Conservation (phyloP, 1,139 yeast species). For the Geotrichum aggregatum region DNA sequence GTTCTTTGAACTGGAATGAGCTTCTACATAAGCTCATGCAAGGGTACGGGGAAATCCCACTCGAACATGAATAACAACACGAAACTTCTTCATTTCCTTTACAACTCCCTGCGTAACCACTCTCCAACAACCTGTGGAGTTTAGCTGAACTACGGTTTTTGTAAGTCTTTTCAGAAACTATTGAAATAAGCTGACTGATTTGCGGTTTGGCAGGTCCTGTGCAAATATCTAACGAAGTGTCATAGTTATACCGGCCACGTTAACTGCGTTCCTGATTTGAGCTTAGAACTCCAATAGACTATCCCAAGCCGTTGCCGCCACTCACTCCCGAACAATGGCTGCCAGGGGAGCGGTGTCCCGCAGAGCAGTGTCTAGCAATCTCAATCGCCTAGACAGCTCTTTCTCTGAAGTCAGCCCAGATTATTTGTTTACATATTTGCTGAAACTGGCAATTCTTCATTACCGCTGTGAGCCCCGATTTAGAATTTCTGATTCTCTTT, state of each 20-base stretch:
- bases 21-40: too few species aligned
- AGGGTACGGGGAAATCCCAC: too few species aligned
- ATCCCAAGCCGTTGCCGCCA: not conserved
- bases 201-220: too few species aligned
- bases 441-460: constrained; percentile 36
- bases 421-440: constrained; percentile 34
- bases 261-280: not conserved
- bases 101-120: too few species aligned
- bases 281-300: not conserved
- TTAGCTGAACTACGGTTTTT: too few species aligned
- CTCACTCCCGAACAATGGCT: constrained; percentile 3
- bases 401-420: constrained; percentile 29
- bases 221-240: not conserved
- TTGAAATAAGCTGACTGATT: too few species aligned
- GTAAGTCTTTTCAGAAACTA: too few species aligned
- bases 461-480: constrained; percentile 36
- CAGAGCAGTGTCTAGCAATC: constrained; percentile 11
- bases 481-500: constrained; percentile 14
- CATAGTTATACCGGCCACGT: not conserved
- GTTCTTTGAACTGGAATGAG: too few species aligned
- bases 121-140: too few species aligned
- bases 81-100: too few species aligned
- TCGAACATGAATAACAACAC: too few species aligned
- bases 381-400: not conserved
- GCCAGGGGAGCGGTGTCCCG: constrained; percentile 6